Percentiles rank a stretch among this genome's conserved stretches.
Conservation (phyloP, 2,329 filamentous ascomycete species). For the Talaromyces sp. region DNA sequence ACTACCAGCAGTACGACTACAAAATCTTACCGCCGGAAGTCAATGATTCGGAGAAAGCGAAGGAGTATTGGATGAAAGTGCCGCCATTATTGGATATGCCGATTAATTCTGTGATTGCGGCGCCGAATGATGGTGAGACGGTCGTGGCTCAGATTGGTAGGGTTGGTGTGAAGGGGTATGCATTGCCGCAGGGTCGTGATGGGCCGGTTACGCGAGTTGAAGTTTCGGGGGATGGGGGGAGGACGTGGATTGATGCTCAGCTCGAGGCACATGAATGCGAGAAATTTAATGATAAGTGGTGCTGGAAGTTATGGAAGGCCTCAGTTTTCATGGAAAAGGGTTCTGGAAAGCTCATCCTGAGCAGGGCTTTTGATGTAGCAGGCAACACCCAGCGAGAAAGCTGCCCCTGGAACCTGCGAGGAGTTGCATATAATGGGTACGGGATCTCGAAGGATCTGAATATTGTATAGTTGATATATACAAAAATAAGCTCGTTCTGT, state of each 20-base stretch:
- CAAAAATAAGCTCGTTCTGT: constrained; percentile 4
- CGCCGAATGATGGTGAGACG: constrained; percentile 46
- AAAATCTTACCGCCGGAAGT: constrained; percentile 56
- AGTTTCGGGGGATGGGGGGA: constrained; percentile 50
- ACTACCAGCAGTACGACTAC: constrained; percentile 60
- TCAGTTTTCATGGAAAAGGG: constrained; percentile 32
- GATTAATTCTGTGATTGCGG: constrained; percentile 54
- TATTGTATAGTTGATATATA: constrained; percentile 29
- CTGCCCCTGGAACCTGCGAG: constrained; percentile 57
- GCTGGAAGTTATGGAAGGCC: constrained; percentile 54
- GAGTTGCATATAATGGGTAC: constrained; percentile 60
- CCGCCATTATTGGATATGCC: constrained; percentile 55
- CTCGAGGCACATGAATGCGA: constrained; percentile 28
- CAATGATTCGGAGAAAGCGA: constrained; percentile 47
- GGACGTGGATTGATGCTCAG: constrained; percentile 51
- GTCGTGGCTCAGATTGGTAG: constrained; percentile 33
- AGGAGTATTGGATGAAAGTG: constrained; percentile 51
- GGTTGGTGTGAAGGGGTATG: constrained; percentile 55
- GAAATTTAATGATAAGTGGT: constrained; percentile 46
- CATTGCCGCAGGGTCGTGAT: constrained; percentile 52
- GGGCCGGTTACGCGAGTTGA: constrained; percentile 55
- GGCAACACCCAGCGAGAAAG: constrained; percentile 51
- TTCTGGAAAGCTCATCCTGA: constrained; percentile 46
- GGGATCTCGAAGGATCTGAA: constrained; percentile 52
- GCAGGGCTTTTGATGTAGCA: constrained; percentile 53